Conservation (phyloP, 1,139 yeast genomes). For the Citeromyces hawaiiensis region DNA sequence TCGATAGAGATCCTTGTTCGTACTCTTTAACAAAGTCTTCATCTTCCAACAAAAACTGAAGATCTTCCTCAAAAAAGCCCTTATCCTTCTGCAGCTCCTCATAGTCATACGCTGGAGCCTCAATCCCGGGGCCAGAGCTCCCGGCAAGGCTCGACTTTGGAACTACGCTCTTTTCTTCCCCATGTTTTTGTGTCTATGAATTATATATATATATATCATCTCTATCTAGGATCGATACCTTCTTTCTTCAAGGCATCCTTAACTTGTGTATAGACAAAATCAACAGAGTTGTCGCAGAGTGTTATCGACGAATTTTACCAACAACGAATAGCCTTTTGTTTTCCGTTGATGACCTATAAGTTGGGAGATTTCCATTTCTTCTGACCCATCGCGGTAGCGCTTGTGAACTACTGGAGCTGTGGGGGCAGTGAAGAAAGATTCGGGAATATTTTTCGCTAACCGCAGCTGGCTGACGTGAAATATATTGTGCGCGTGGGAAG, state of each 20-base stretch:
- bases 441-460: no score
- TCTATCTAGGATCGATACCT: slow-evolving; percentile 8
- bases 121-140: background rate
- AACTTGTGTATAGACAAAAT: slow-evolving; percentile 64
- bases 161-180: background rate
- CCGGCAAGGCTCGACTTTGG: background rate
- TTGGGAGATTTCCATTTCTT: no score
- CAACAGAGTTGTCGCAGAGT: slow-evolving; percentile 75
- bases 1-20: background rate
- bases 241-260: slow-evolving; percentile 41
- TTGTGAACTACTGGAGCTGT: no score
- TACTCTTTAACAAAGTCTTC: background rate
- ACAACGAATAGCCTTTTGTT: no score
- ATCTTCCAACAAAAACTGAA: background rate
- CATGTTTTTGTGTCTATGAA: background rate
- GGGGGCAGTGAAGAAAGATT: no score
- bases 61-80: background rate
- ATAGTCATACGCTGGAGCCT: background rate
- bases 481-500: no score
- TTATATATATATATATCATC: background rate
- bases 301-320: no score
- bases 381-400: no score
- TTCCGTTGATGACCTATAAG: no score
- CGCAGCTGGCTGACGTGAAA: no score
- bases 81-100: background rate